phyloP scores from a whole-genome alignment of 2,329 filamentous ascomycete species.

The Plenodomus biglobosus region DNA sequence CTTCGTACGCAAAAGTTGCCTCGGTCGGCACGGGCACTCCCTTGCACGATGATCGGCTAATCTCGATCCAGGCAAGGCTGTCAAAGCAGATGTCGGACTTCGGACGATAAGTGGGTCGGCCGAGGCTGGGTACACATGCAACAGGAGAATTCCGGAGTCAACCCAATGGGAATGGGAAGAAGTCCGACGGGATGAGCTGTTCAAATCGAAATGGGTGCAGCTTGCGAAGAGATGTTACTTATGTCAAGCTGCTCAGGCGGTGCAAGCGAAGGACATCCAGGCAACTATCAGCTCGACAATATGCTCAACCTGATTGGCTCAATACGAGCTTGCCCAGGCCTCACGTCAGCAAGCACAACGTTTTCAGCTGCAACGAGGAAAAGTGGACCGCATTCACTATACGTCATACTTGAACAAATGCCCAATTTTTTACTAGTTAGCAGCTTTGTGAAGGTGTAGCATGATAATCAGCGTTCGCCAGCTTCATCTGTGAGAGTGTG shows the following conservation, averaged over 20 bases:
- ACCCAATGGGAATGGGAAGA: background rate
- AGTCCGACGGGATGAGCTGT: background rate
- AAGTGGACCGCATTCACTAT: too few species aligned
- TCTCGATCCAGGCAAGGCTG: background rate
- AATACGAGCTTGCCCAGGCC: too few species aligned
- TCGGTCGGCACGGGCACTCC: constrained; percentile 16
- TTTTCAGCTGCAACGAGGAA: too few species aligned
- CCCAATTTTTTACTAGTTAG: too few species aligned
- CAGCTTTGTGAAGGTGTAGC: too few species aligned
- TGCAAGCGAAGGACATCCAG: background rate
- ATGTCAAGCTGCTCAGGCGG: background rate
- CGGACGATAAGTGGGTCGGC: background rate
- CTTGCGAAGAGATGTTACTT: background rate
- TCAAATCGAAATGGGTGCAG: background rate
- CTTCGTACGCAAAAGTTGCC: constrained; percentile 17
- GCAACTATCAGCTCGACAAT: background rate
- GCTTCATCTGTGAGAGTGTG: too few species aligned
- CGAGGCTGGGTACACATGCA: background rate
- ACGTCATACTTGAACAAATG: too few species aligned
- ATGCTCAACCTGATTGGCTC: too few species aligned
- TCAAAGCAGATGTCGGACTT: background rate
- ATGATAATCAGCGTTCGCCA: too few species aligned
- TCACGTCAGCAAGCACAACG: too few species aligned
- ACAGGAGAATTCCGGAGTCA: background rate
- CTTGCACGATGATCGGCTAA: constrained; percentile 16